Evolutionary conservation across 2,329 filamentous ascomycete genomes (phyloP), one percentile per base, ranked within the genome.

Genomic region (Huntiella moniliformis): DNA sequence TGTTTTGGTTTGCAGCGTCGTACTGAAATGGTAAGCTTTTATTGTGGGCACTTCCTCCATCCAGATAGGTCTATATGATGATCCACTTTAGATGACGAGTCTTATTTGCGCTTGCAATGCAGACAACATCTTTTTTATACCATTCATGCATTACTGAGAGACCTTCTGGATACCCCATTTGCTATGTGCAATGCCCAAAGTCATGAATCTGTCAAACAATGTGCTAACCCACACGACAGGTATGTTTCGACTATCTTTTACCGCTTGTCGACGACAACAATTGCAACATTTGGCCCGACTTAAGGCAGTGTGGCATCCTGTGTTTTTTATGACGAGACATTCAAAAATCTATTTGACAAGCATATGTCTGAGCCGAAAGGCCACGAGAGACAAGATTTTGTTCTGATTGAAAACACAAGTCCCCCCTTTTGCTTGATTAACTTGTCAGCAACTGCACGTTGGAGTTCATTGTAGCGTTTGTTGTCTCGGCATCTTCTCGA

Each of bases 351-450:
- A 46, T 79, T 77, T 75, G 84, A 92, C 85, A 92, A 92, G 84
- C 84, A 92, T 92, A 92, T 92, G 84, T 92, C 85, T 72, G 79
- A 92, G 85, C 76, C 70, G 66, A 52, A 61, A 60, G 67, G 62
- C 63, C 51, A 61, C 47, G 47, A 49, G 47, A 38, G 47, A 49
- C 38, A 46, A 32, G 47, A 49, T 49, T 49, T 43, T 46, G 37
- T 39, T 49, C 47, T 49, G 47, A 49, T 17, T 34, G 33, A 33
- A 46, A 33, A 42, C 38, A 36, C 22, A 28, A 28, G 7, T 28
- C 7, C 22, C 10, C 10, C 22, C 10, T 28, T 28, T 28, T 28
- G 22, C 22, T 28, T 10, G 22, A 28, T 28, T 28, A 28, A 28
- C 22, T 28, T 28, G 7, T 28, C 22, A 28, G 22, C 22, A 1